A percentile compares a stretch with the other conserved stretches of the same genome.
Conservation (phyloP, 139 green algal species). For the Yamagishiella unicocca region DNA sequence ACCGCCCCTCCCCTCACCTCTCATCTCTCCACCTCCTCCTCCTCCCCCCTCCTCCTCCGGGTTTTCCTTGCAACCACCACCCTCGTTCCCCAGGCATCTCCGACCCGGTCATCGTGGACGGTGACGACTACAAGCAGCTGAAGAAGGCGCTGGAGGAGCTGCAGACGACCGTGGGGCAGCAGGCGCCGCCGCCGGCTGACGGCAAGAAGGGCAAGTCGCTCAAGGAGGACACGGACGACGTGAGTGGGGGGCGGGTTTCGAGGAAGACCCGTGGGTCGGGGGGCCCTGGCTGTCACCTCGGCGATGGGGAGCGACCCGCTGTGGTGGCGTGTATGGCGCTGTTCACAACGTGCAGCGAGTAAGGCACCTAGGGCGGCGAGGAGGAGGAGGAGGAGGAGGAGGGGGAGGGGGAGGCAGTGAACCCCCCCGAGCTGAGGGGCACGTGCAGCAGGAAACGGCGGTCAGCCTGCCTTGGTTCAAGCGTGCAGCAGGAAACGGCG, state of each 20-base stretch:
- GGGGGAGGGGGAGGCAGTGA: no score
- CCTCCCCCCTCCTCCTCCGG: background rate
- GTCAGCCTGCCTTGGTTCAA: no score
- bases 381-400: no score
- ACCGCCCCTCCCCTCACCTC: background rate
- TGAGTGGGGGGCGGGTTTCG: background rate
- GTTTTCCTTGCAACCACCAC: background rate
- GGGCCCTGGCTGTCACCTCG: no score
- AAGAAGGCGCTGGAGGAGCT: slow-evolving; percentile 38
- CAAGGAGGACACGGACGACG: slow-evolving; percentile 49
- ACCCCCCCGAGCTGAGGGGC: no score
- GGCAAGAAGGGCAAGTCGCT: slow-evolving; percentile 40
- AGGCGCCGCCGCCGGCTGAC: background rate
- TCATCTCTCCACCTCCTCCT: background rate
- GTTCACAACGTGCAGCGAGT: no score
- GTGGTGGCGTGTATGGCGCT: no score
- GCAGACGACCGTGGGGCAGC: slow-evolving; percentile 2
- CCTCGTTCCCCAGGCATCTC: background rate
- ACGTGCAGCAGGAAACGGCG: no score
- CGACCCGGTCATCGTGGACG: slow-evolving; percentile 20
- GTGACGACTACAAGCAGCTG: background rate
- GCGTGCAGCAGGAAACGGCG: no score
- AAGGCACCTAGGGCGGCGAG: no score
- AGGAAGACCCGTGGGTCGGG: no score
- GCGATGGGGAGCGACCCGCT: no score